Base-by-base conservation (phyloP, 768 basidiomycete genomes). In the Tylopilus plumbeoviolaceoides region DNA sequence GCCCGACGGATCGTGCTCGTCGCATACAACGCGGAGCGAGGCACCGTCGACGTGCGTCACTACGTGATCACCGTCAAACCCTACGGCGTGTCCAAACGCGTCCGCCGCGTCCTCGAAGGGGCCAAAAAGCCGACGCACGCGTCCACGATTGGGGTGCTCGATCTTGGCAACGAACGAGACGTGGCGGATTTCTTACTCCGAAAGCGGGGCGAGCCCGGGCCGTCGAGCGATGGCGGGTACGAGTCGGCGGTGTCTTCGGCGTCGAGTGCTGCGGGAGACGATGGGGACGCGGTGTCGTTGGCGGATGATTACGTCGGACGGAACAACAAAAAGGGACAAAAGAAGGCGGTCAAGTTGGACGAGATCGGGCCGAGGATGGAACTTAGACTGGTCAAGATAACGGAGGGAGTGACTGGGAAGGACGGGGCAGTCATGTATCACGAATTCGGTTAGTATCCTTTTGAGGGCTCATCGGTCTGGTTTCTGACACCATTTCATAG, bases 341-440 rank as follows among this genome's bases (percentile, higher is more conserved):
- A 87, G 73, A 83, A 91, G 59, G 95, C 97, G 6, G 91, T 99
- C 11, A 79, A 85, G 59, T 74, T 99, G 48, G 89, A 95, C 49
- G 97, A 99, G 72, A 82, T 98, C 41, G 97, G 97, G 1, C 97
- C 97, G 38, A 77, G 97, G 64, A 87, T 99, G 84, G 97, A 99
- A 70, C 72, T 98, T 59, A 79, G 81, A 57, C 72, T 99, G 60
- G 83, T 98, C 60, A 99, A 99, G 76, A 93, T 99, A 53, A 82
- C 85, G 17, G 95, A 98, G 68, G 95, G 97, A 21, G 75, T 90
- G 17, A 94, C 95, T 5, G 97, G 95, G 14, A 95, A 86, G 61
- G 92, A 95, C 69, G 92, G 97, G 7, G 83, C 80, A 57, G 91
- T 98, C 2, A 86, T 99, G 38, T 97, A 89, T 74, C 97, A 99